Conservation (phyloP, 192 early-diverging fungal species). For the Coemansia aciculifera region DNA sequence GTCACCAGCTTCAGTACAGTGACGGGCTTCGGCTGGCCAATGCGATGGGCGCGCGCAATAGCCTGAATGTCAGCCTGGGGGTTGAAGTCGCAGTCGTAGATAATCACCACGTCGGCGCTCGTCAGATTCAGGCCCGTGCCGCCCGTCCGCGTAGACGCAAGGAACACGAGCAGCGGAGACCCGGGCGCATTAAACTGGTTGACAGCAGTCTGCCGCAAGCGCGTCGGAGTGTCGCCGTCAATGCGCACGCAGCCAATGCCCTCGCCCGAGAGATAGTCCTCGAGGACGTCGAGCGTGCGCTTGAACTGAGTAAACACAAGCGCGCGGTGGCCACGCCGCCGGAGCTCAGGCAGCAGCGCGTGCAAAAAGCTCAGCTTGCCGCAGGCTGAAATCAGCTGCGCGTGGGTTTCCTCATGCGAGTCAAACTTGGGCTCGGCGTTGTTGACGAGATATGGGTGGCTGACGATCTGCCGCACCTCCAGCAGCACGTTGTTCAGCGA, state of each 20-base stretch:
- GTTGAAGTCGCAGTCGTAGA: constrained; percentile 91
- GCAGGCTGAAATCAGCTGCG: constrained; percentile 80
- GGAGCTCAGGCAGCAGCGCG: constrained; percentile 82
- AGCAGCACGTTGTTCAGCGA: constrained; percentile 89
- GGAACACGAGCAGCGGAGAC: constrained; percentile 84
- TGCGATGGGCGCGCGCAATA: constrained; percentile 95
- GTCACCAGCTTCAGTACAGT: constrained; percentile 94
- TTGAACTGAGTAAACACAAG: constrained; percentile 98
- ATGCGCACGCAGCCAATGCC: constrained; percentile 79
- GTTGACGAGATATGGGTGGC: constrained; percentile 87
- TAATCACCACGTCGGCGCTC: constrained; percentile 93
- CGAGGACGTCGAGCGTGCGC: constrained; percentile 84
- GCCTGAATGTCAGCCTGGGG: constrained; percentile 95
- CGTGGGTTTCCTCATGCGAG: constrained; percentile 65
- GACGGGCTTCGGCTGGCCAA: constrained; percentile 93
- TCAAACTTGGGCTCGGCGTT: constrained; percentile 62
- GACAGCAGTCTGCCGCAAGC: constrained; percentile 80
- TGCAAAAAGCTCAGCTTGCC: constrained; percentile 96
- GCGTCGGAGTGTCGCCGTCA: constrained; percentile 81
- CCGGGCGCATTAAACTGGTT: constrained; percentile 90
- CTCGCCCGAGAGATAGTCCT: constrained; percentile 80
- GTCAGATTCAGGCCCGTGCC: constrained; percentile 93
- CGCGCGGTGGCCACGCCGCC: constrained; percentile 85
- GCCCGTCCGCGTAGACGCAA: constrained; percentile 91
- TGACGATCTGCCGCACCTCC: constrained; percentile 92